Evolutionary conservation across 2,329 filamentous ascomycete species (phyloP), one percentile per base, ranked within the genome.

Genomic region (Colletotrichum sp.): DNA sequence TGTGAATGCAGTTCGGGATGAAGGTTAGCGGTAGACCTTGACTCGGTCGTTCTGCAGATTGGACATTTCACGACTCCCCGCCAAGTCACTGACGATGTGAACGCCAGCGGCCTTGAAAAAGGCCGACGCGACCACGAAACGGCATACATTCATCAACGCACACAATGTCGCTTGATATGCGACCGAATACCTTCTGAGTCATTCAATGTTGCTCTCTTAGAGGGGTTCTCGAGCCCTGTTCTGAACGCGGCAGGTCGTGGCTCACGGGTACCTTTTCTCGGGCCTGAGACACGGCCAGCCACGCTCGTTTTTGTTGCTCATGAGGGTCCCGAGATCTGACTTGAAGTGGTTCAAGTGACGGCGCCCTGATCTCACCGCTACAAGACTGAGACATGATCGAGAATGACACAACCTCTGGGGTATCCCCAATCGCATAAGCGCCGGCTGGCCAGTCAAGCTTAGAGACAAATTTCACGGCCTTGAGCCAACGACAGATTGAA

Each of bases 351-450:
- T 30, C 13, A 59, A 39, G 69, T 72, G 49, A 60, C 62, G 44
- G 21, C 49, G 68, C 60, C 72, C 71, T 60, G 60, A 72, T 75
- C 62, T 75, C 69, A 62, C 72, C 63, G 63, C 39, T 39, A 39
- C 62, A 55, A 28, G 30, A 34, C 32, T 73, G 57, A 73, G 73
- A 76, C 70, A 76, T 13, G 26, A 12, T 30, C 21, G 32, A 67
- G 39, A 26, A 18, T 28, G 57, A 67, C 18, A 57, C 36, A 21
- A 15, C 21, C 44, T 18, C 16, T 16, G 62, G 52, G 15, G 34
- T n/a, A 60, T 66, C 39, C 39, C 39, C 39, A 44, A 44, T 44
- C 1, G 39, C 39, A 44, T 44, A 44, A n/a, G 39, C 39, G 39
- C 39, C 18, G 39, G 39, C 39, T 49, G 18, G 39, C 39, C 39